These are phyloP conservation scores for Paramecium caudatum DNA, from an alignment of 73 alveolate genomes.

Conservation along the genomic window DNA sequence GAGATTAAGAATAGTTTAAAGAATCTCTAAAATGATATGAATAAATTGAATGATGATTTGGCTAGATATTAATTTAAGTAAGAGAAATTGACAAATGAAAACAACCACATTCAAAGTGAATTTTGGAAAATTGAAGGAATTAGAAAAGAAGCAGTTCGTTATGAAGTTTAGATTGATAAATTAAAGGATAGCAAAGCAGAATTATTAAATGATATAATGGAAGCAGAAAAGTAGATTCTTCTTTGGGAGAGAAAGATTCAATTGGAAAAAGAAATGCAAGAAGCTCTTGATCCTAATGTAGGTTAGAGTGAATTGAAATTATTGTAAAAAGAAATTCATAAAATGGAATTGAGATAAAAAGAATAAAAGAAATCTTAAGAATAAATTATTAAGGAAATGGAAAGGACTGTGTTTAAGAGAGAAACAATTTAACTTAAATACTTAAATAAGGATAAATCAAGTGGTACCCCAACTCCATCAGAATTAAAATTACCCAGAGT, in stretches of 20 bases:
- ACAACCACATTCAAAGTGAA: conserved; percentile 93
- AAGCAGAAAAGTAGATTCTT: conserved; percentile 96
- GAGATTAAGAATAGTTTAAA: conserved; percentile 93
- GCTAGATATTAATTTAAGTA: conserved; percentile 90
- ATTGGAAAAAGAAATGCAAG: conserved; percentile 99
- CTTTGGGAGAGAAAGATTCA: conserved; percentile 98
- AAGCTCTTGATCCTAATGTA: conserved; percentile 96
- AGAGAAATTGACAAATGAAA: conserved; percentile 91
- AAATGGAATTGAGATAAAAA: conserved; percentile 96
- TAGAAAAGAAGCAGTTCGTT: conserved; percentile 93
- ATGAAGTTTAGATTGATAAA: conserved; percentile 94
- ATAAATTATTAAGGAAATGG: conserved; percentile 96
- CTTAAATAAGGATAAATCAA: conserved; percentile 88
- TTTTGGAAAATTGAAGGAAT: conserved; percentile 94
- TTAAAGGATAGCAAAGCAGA: conserved; percentile 94
- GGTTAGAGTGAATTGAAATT: conserved; percentile 97
- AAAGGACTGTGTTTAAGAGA: conserved; percentile 97
- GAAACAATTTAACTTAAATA: conserved; percentile 96
- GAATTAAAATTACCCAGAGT: conserved; percentile 68
- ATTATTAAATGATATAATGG: conserved; percentile 96
- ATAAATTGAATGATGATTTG: conserved; percentile 92
- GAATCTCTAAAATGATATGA: conserved; percentile 96
- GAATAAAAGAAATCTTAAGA: conserved; percentile 93
- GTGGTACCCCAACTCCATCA: conserved; percentile 79
- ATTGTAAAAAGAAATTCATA: conserved; percentile 96